phyloP scores from a whole-genome alignment of 2,329 filamentous ascomycete species.

The Aspergillus sp. region DNA sequence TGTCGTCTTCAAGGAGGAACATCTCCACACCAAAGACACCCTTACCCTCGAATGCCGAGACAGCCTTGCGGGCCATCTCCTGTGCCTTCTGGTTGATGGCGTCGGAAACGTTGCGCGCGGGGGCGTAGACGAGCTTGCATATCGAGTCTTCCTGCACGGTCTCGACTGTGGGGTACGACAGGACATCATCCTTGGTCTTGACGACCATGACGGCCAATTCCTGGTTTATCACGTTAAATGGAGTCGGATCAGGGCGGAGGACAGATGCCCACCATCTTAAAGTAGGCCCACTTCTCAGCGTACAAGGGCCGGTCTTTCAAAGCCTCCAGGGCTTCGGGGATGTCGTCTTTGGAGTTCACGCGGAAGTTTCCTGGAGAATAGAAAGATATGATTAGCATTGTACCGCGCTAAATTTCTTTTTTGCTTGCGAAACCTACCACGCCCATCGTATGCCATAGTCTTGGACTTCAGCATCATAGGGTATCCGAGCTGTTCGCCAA shows the following conservation, averaged over 20 bases:
- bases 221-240: slow-evolving; percentile 21
- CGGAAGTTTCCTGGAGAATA: slow-evolving; percentile 58
- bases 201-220: slow-evolving; percentile 95
- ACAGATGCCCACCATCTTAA: slow-evolving; percentile 55
- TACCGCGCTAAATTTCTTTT: not conserved
- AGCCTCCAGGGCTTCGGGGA: slow-evolving; percentile 64
- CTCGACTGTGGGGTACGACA: slow-evolving; percentile 87
- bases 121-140: slow-evolving; percentile 87
- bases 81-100: slow-evolving; percentile 65
- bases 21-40: slow-evolving; percentile 97
- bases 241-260: not conserved
- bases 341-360: slow-evolving; percentile 58
- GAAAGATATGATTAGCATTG: not conserved
- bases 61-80: slow-evolving; percentile 73
- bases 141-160: slow-evolving; percentile 94
- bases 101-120: slow-evolving; percentile 67
- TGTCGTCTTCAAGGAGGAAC: slow-evolving; percentile 75
- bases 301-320: slow-evolving; percentile 72
- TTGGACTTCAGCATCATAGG: slow-evolving; percentile 92
- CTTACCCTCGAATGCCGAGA: slow-evolving; percentile 77
- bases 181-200: slow-evolving; percentile 71
- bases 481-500: slow-evolving; percentile 66
- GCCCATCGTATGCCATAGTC: slow-evolving; percentile 89
- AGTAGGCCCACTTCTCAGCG: slow-evolving; percentile 85
- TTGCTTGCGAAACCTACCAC: slow-evolving; percentile 51